phyloP scores from a whole-genome alignment of 129 eudicot species.

The Gnaphalium uliginosum region DNA sequence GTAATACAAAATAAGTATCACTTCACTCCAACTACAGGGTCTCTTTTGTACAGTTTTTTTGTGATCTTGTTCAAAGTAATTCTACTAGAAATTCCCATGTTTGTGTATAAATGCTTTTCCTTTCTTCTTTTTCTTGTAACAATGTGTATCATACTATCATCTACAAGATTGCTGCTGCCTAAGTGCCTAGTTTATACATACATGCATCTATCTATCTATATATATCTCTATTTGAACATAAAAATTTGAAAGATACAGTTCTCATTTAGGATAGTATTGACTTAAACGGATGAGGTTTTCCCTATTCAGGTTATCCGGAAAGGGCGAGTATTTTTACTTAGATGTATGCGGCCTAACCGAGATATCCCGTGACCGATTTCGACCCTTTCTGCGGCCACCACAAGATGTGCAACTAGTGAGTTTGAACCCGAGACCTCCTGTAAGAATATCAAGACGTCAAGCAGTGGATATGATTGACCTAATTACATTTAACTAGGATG shows the following conservation, averaged over 20 bases:
- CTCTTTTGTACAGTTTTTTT: constrained; percentile 22
- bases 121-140: too few species aligned
- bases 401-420: too few species aligned
- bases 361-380: too few species aligned
- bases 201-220: constrained; percentile 1
- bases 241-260: neutral
- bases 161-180: neutral
- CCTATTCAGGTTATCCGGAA: too few species aligned
- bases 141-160: too few species aligned
- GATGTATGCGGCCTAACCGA: too few species aligned
- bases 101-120: neutral
- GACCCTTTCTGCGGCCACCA: too few species aligned
- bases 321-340: too few species aligned
- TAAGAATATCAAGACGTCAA: too few species aligned
- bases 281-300: too few species aligned
- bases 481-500: neutral
- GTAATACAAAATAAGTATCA: constrained; percentile 28
- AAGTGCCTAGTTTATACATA: neutral
- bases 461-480: too few species aligned
- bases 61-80: constrained; percentile 17
- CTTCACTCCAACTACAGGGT: constrained; percentile 19
- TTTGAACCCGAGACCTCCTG: too few species aligned
- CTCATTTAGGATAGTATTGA: neutral
- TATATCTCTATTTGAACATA: neutral
- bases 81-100: neutral